Percentiles rank a stretch among this genome's conserved stretches.
Evolutionary conservation across 805 yeast genomes (phyloP).

Genomic region (Ogataea thermomethanolica): DNA sequence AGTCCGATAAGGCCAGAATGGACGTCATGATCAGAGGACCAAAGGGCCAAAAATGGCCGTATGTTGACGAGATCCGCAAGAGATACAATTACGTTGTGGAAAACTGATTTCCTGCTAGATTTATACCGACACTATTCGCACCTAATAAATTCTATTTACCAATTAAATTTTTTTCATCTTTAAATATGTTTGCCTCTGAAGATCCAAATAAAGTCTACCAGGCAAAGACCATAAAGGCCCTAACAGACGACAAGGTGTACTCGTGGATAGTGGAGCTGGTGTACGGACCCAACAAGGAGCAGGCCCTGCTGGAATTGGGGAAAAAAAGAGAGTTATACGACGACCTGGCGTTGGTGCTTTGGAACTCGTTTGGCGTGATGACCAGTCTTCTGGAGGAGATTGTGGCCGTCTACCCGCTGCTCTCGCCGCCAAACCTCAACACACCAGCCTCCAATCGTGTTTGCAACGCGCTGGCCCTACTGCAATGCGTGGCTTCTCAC

Average conservation of each 20-base stretch:
- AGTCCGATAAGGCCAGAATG: slow-evolving; percentile 34
- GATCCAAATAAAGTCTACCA: slow-evolving; percentile 6
- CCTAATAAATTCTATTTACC: neutral
- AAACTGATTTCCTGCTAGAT: slow-evolving; percentile 15
- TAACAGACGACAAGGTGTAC: slow-evolving; percentile 78
- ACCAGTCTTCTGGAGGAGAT: slow-evolving; percentile 87
- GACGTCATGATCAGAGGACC: slow-evolving; percentile 39
- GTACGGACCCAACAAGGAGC: slow-evolving; percentile 87
- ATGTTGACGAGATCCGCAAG: slow-evolving; percentile 25
- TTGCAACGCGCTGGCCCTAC: slow-evolving; percentile 89
- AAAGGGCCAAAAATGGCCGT: slow-evolving; percentile 30
- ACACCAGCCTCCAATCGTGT: slow-evolving; percentile 89
- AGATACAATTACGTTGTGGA: slow-evolving; percentile 27
- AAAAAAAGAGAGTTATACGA: slow-evolving; percentile 93
- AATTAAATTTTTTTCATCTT: neutral
- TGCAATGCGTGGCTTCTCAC: slow-evolving; percentile 97
- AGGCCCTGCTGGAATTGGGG: slow-evolving; percentile 88
- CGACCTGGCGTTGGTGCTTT: slow-evolving; percentile 84
- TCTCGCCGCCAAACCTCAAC: slow-evolving; percentile 81
- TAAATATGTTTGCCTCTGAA: slow-evolving; percentile 8
- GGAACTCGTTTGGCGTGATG: slow-evolving; percentile 98
- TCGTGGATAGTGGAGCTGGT: slow-evolving; percentile 88
- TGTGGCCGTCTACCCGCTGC: slow-evolving; percentile 81
- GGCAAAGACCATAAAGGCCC: slow-evolving; percentile 33
- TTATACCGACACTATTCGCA: slow-evolving; percentile 4